Base-by-base conservation (phyloP, 495 filamentous ascomycete species). In the Penicillium fimorum region DNA sequence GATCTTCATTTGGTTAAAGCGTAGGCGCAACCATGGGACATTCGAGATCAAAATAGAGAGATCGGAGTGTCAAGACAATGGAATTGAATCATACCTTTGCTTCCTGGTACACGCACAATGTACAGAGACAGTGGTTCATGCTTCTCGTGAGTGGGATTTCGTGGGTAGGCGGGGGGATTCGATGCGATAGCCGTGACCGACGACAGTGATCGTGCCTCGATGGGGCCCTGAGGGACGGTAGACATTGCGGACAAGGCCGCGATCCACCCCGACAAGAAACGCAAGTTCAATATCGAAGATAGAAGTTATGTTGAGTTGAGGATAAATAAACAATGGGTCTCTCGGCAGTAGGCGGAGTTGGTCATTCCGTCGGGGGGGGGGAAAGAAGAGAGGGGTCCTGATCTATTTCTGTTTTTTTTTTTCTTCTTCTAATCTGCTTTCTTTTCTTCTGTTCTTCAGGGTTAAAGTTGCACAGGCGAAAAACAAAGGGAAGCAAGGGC, bases 41-140 rank as follows among this genome's bases (percentile, higher is more conserved):
- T 32, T 40, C 13, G 40, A 43, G 15, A 22, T 20, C 11, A 5
- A 25, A 27, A 22, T 37, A n/a, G 5, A 9, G 7, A 38, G 15
- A 40, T 20, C 18, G 30, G 8, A 18, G 8, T 25, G 2, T 1
- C 12, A 4, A n/a, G 5, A 41, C 20, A 47, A 18, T 22, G 46
- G 25, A 33, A 37, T 44, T 38, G 12, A 30, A 8, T 20, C 30
- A 69, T 77, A 93, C 92, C 92, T 84, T 84, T 84, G 58, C 87
- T 96, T 13, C 94, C 92, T 2, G 93, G 93, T 0, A 97, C 92
- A 53, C 91, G 79, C 11, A 92, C 92, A 58, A 97, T 95, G 67
- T 97, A 97, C 22, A 97, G 77, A 4, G 85, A 83, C 40, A 97
- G 70, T 8, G 88, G 85, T 37, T 88, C 80, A 50, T 84, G 79